A percentile compares a stretch with the other conserved stretches of the same genome.
Evolutionary conservation across 306 rosid species (phyloP).

Genomic region (Neltuma alba): DNA sequence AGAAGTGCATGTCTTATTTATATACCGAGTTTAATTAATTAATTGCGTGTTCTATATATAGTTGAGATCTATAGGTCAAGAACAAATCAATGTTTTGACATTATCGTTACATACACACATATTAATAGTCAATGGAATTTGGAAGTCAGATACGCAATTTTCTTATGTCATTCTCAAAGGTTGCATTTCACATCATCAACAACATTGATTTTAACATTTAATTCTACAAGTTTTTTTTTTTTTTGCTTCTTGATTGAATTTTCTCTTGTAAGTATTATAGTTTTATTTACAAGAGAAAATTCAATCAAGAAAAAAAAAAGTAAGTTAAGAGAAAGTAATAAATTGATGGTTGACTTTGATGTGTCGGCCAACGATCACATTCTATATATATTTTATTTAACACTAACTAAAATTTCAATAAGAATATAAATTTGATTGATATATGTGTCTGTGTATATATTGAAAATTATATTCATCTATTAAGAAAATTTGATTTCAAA

Average conservation of each 20-base stretch:
- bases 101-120: background rate
- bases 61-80: background rate
- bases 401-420: background rate
- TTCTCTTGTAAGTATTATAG: background rate
- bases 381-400: background rate
- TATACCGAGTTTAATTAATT: background rate
- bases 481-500: background rate
- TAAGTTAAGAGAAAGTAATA: background rate
- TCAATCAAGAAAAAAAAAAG: background rate
- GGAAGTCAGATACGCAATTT: conserved; percentile 10
- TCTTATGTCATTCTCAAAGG: background rate
- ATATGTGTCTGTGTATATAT: no score
- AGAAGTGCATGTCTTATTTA: background rate
- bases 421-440: background rate
- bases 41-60: conserved; percentile 6
- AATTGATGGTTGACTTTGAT: background rate
- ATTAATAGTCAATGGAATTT: background rate
- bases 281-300: background rate
- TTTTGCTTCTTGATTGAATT: background rate
- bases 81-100: conserved; percentile 4
- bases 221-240: background rate
- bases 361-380: background rate
- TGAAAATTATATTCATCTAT: background rate
- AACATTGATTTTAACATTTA: conserved; percentile 13
- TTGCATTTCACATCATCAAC: background rate